phyloP scores from a whole-genome alignment of 805 yeast genomes.

The Blastobotrys chiropterorum region DNA sequence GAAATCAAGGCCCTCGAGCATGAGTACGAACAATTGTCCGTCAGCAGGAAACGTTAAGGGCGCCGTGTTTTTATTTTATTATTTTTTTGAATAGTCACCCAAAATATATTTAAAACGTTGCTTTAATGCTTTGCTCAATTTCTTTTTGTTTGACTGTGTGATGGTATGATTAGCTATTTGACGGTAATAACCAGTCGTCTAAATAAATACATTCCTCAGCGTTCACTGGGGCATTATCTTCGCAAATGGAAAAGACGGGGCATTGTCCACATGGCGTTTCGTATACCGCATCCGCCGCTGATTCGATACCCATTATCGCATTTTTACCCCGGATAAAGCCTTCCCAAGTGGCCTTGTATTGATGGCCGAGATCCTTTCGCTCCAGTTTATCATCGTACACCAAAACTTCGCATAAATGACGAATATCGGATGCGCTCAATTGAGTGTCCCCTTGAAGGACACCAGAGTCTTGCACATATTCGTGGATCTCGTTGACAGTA shows the following conservation, averaged over 20 bases:
- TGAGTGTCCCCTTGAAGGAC: slow-evolving; percentile 67
- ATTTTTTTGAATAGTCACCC: background rate
- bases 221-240: slow-evolving; percentile 27
- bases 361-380: slow-evolving; percentile 47
- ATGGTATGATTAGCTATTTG: background rate
- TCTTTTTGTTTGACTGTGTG: too few relatives aligned
- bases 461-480: slow-evolving; percentile 63
- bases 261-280: slow-evolving; percentile 31
- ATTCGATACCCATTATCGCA: slow-evolving; percentile 12
- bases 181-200: slow-evolving; percentile 28
- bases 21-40: slow-evolving; percentile 24
- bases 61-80: background rate
- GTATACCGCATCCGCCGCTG: slow-evolving; percentile 21
- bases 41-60: slow-evolving; percentile 19
- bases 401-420: slow-evolving; percentile 80
- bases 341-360: slow-evolving; percentile 75
- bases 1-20: slow-evolving; percentile 32
- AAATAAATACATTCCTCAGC: slow-evolving; percentile 27
- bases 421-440: slow-evolving; percentile 62
- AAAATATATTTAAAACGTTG: background rate
- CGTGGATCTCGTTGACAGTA: slow-evolving; percentile 64
- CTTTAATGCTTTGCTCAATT: too few relatives aligned
- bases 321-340: background rate
- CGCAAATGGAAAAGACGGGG: slow-evolving; percentile 27
- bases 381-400: slow-evolving; percentile 84